Conservation (phyloP, 1,139 yeast species). For the Insectozyma bohioensis region DNA sequence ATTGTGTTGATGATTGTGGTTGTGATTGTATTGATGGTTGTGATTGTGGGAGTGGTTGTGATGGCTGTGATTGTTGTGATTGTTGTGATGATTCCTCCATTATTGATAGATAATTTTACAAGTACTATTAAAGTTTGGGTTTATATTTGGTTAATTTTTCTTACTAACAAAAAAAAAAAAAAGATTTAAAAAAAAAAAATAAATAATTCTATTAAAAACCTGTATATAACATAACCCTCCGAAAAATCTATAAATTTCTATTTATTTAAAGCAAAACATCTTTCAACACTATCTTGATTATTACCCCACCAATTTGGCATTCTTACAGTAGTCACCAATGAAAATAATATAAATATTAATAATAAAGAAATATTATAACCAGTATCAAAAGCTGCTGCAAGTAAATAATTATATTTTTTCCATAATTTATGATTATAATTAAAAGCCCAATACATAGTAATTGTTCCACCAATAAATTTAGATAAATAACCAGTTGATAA, state of each 20-base stretch:
- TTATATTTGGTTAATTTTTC: too few relatives aligned
- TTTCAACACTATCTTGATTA: conserved; percentile 38
- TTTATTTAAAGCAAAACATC: conserved; percentile 49
- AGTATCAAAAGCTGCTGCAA: conserved; percentile 52
- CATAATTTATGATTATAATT: conserved; percentile 38
- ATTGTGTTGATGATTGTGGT: not conserved
- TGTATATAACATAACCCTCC: too few relatives aligned
- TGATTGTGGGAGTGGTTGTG: too few relatives aligned
- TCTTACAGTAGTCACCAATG: conserved; percentile 27
- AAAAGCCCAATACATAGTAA: conserved; percentile 45
- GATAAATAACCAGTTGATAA: conserved; percentile 53
- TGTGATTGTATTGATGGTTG: not conserved
- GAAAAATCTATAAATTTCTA: too few relatives aligned
- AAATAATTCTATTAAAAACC: too few relatives aligned
- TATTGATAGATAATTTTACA: too few relatives aligned
- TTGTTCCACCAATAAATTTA: conserved; percentile 45
- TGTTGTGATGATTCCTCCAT: too few relatives aligned
- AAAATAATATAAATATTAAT: conserved; percentile 35
- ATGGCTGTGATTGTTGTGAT: too few relatives aligned
- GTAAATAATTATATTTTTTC: conserved; percentile 44
- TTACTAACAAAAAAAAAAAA: too few relatives aligned
- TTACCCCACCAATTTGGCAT: conserved; percentile 56
- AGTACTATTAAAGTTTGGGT: too few relatives aligned
- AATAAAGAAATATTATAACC: conserved; percentile 45
- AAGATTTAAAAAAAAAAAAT: too few relatives aligned